Evolutionary conservation across 2,329 filamentous ascomycete species (phyloP), one percentile per base, ranked within the genome.

Genomic region (Cladophialophora yegresii): DNA sequence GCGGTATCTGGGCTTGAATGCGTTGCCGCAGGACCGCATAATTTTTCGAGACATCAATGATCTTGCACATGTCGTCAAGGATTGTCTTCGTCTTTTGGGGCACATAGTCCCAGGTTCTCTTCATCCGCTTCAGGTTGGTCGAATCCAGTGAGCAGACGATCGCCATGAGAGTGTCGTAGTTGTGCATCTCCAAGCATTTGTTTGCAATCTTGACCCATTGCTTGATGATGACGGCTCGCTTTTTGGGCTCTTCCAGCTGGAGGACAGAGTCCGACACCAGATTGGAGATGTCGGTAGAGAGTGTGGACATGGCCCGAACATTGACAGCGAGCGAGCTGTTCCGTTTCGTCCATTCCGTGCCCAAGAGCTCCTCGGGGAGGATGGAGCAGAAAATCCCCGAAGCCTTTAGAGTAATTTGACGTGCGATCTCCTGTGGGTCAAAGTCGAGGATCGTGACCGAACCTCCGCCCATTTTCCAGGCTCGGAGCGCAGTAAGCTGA

Each of bases 181-280:
- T 99, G 79, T 95, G 89, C 28, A 98, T 84, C 73, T 95, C 91
- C 4, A 96, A 81, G 70, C 92, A 96, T 72, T 90, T 91, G 71
- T 89, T 85, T 0, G 91, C 92, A 71, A 98, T 88, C 82, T 98
- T 99, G 75, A 97, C 91, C 95, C 95, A 99, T 72, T 98, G 93
- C 80, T 99, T 98, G 79, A 99, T 95, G 58, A 92, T 86, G 1
- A 85, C 80, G 0, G 95, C 93, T 28, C 95, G 87, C 80, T 93
- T 96, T 84, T 98, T 98, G 28, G 89, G 87, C 75, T 98, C 95
- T n/a, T 90, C 85, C 63, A 92, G 85, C 62, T 91, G 87, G 13
- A 99, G 84, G 71, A 99, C 96, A 0, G 91, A 96, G 74, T 98
- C 93, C 0, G 92, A 90, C 10, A 99, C 95, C 45, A 98, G 81